A percentile compares a stretch with the other conserved stretches of the same genome.
Evolutionary conservation across 2,329 filamentous ascomycete genomes (phyloP).

Genomic region (Scorias spongiosa): DNA sequence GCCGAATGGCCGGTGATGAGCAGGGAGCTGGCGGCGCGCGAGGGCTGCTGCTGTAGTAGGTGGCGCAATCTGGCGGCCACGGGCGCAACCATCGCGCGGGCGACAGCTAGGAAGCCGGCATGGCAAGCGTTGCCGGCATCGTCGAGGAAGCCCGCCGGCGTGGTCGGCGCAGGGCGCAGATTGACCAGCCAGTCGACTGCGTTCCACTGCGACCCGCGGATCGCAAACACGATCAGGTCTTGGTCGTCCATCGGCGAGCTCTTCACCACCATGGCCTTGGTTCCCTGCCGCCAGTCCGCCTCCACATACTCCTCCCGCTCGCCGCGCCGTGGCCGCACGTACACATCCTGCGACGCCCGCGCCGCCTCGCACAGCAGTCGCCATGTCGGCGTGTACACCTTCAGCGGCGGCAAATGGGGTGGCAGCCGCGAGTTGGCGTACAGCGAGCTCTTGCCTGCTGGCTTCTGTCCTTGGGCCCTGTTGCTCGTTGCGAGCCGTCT

Average conservation of each 20-base stretch:
- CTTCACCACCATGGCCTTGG: conserved; percentile 75
- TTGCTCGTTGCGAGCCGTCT: conserved; percentile 15
- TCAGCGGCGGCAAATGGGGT: conserved; percentile 48
- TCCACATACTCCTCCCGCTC: conserved; percentile 56
- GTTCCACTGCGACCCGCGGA: conserved; percentile 57
- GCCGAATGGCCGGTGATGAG: conserved; percentile 79
- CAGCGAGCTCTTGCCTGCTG: conserved; percentile 59
- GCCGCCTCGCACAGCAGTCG: conserved; percentile 66
- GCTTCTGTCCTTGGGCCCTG: conserved; percentile 24
- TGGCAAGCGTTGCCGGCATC: conserved; percentile 66
- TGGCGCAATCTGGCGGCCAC: conserved; percentile 56
- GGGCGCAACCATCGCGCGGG: conserved; percentile 57
- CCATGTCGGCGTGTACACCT: conserved; percentile 59
- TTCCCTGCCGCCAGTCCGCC: conserved; percentile 57
- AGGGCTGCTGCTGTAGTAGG: conserved; percentile 57
- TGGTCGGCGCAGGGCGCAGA: conserved; percentile 50
- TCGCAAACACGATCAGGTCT: conserved; percentile 68
- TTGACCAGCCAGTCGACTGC: conserved; percentile 84
- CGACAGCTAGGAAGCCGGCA: conserved; percentile 62
- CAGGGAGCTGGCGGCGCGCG: conserved; percentile 50
- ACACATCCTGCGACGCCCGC: conserved; percentile 61
- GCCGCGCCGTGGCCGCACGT: conserved; percentile 45
- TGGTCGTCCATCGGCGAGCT: conserved; percentile 63
- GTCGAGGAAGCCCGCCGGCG: conserved; percentile 58
- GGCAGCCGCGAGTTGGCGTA: conserved; percentile 68